phyloP scores from a whole-genome alignment of 129 eudicot species.

The Artemisia tridentata region DNA sequence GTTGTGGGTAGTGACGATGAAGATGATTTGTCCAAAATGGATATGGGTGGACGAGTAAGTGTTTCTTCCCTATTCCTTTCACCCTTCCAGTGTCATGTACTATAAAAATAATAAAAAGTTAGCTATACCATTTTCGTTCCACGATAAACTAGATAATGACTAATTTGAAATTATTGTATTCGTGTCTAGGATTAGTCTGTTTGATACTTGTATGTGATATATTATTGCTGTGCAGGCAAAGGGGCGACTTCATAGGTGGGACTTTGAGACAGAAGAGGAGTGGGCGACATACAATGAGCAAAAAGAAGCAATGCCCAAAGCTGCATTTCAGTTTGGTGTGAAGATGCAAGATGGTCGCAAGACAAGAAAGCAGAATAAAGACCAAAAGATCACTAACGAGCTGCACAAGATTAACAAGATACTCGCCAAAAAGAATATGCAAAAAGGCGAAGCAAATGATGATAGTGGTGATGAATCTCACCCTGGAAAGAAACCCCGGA shows the following conservation, averaged over 20 bases:
- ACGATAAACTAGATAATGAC: background rate
- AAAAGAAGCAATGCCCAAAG: conserved; percentile 99
- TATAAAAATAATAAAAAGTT: background rate
- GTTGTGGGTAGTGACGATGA: conserved; percentile 94
- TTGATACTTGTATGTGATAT: background rate
- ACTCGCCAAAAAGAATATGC: conserved; percentile 68
- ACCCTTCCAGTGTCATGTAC: background rate
- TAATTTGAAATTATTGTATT: background rate
- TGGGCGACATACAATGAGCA: conserved; percentile 99
- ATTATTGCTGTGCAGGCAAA: conserved; percentile 53
- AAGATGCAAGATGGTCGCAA: conserved; percentile 99
- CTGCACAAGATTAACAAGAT: conserved; percentile 78
- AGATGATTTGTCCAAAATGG: conserved; percentile 95
- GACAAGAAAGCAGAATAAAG: conserved; percentile 94
- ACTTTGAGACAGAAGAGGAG: conserved; percentile 93
- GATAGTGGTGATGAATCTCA: conserved; percentile 55
- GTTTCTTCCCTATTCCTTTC: conserved; percentile 12
- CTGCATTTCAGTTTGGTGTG: conserved; percentile 99
- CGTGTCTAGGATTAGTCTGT: background rate
- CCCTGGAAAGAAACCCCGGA: conserved; percentile 69
- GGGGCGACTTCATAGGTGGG: conserved; percentile 97
- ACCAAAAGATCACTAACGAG: conserved; percentile 91
- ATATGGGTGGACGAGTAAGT: conserved; percentile 98
- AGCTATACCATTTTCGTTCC: background rate
- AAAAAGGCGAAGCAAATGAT: conserved; percentile 53